phyloP scores from a whole-genome alignment of 441 rosid genomes.

The Daphne laureola region DNA sequence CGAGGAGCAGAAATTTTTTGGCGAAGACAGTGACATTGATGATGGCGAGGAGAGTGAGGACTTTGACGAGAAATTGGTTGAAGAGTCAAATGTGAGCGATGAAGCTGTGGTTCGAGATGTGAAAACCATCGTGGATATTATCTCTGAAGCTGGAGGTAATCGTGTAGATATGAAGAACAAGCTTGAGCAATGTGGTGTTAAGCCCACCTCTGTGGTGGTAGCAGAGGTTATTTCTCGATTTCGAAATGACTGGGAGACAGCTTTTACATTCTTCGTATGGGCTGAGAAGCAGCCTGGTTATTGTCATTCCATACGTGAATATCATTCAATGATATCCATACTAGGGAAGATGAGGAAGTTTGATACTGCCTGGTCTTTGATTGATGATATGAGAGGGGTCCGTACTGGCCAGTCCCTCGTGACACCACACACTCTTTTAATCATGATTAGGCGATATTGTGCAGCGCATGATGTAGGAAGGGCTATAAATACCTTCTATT shows the following conservation, averaged over 20 bases:
- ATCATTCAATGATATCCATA: conserved; percentile 73
- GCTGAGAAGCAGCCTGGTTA: conserved; percentile 62
- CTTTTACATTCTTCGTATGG: conserved; percentile 85
- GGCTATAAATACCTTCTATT: conserved; percentile 81
- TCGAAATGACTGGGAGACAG: conserved; percentile 78
- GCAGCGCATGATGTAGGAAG: conserved; percentile 79
- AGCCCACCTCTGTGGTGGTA: conserved; percentile 50
- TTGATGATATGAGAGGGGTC: conserved; percentile 80
- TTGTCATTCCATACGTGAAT: conserved; percentile 49
- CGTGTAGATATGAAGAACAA: conserved; percentile 35
- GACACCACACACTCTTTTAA: conserved; percentile 69
- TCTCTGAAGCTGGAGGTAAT: conserved; percentile 30
- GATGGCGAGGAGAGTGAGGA: conserved; percentile 25
- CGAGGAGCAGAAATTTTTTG: conserved; percentile 6
- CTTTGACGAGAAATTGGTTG: conserved; percentile 21
- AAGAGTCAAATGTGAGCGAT: conserved; percentile 13
- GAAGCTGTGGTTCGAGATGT: conserved; percentile 34
- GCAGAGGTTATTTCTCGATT: conserved; percentile 61
- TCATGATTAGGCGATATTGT: conserved; percentile 89
- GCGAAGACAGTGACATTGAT: conserved; percentile 14
- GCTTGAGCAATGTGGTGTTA: conserved; percentile 52
- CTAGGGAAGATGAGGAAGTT: conserved; percentile 89
- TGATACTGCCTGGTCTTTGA: conserved; percentile 82
- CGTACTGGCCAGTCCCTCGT: conserved; percentile 44
- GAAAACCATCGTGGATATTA: conserved; percentile 30